Conservation (phyloP, 352 stramenopile genomes). For the Globisporangium orthogonon region DNA sequence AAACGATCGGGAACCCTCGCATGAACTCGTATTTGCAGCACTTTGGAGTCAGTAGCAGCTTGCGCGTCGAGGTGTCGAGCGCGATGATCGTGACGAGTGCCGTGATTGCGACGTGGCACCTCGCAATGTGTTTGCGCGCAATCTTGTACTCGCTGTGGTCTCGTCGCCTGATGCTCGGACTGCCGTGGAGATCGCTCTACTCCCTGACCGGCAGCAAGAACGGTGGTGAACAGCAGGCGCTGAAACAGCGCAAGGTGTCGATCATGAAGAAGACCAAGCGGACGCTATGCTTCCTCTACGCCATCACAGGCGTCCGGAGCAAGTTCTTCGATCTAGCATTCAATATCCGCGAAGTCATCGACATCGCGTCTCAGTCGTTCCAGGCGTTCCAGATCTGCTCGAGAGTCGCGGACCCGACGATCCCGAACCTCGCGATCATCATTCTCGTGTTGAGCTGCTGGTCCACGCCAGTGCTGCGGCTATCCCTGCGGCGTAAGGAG, state of each 20-base stretch:
- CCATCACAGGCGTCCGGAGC: slow-evolving; percentile 15
- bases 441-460: slow-evolving; percentile 17
- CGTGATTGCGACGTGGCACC: not conserved
- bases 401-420: slow-evolving; percentile 3
- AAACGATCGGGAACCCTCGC: slow-evolving; percentile 1
- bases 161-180: not conserved
- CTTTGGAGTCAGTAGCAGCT: slow-evolving; percentile 1
- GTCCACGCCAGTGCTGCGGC: slow-evolving; percentile 11
- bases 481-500: slow-evolving; percentile 6
- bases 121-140: not conserved
- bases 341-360: slow-evolving; percentile 15
- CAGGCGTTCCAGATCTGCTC: slow-evolving; percentile 19
- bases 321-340: slow-evolving; percentile 20
- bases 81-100: slow-evolving; percentile 3
- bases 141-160: not conserved
- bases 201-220: not conserved
- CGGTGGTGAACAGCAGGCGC: not conserved
- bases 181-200: slow-evolving; percentile 2
- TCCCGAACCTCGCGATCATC: slow-evolving; percentile 12
- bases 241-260: not conserved
- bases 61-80: slow-evolving; percentile 3
- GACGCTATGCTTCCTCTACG: slow-evolving; percentile 1
- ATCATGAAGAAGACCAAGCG: not conserved
- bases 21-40: slow-evolving; percentile 9
- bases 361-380: slow-evolving; percentile 19